Conservation (phyloP, 768 basidiomycete species). For the Rubroboletus pulcherrimus region DNA sequence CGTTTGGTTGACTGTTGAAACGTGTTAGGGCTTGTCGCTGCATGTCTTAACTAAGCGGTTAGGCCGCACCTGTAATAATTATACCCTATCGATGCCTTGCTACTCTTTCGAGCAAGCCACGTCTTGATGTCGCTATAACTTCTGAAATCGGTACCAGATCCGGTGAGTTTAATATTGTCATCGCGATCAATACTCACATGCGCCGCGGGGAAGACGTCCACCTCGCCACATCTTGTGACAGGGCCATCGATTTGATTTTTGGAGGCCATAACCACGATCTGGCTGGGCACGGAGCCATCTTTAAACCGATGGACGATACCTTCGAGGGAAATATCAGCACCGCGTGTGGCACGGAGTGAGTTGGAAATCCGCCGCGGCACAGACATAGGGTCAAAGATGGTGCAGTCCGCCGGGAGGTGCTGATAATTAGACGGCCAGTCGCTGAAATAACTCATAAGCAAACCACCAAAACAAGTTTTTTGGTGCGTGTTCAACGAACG, state of each 20-base stretch:
- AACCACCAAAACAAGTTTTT: background rate
- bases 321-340: background rate
- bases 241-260: conserved; percentile 6
- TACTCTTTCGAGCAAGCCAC: background rate
- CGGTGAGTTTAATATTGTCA: conserved; percentile 6
- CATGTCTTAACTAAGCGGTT: background rate
- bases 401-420: conserved; percentile 5
- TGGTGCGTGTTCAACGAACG: background rate
- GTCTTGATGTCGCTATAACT: conserved; percentile 4
- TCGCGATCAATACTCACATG: conserved; percentile 11
- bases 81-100: background rate
- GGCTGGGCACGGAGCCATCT: conserved; percentile 6
- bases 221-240: background rate
- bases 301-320: background rate
- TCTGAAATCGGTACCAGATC: conserved; percentile 6
- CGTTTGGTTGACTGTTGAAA: conserved; percentile 1
- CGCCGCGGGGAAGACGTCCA: conserved; percentile 7
- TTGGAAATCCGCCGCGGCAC: conserved; percentile 5
- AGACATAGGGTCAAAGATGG: conserved; percentile 6
- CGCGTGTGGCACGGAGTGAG: background rate
- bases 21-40: background rate
- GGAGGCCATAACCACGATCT: conserved; percentile 10
- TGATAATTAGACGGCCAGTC: conserved; percentile 7
- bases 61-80: conserved; percentile 1
- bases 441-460: background rate